Base-by-base conservation (phyloP, 495 filamentous ascomycete genomes). In the Penicillium longicatenatum region DNA sequence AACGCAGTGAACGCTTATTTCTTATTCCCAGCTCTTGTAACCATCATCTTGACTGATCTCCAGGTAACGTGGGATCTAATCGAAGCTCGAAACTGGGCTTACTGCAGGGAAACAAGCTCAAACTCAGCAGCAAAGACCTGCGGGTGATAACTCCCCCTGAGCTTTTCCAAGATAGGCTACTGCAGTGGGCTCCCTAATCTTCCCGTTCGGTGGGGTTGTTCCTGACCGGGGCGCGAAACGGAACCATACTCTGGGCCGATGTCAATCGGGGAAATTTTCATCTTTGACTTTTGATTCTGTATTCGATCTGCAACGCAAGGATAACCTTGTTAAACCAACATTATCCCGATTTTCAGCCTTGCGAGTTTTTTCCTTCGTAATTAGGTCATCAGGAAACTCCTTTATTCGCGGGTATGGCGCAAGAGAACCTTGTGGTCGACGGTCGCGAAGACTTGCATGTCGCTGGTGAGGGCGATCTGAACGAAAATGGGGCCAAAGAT, bases 401-500 rank as follows among this genome's bases (percentile, higher is more conserved):
- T 45, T 44, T 33, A 35, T 43, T 20, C 21, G 41, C 48, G 29
- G 42, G 39, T 31, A 66, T 66, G 64, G 60, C 31, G 45, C 50
- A 21, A 17, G 59, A 67, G 14, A 62, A 72, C 37, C 56, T 69
- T 37, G 48, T 65, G 21, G 53, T 60, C 41, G 37, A 39, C 37
- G 68, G 67, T 59, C 66, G 60, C 46, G 64, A 71, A 26, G 59
- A 71, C 31, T 54, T 64, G 24, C 26, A 62, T 22, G 35, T 56
- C 11, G 65, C 56, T 12, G 69, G 62, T 12, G 74, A 75, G 47
- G 65, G 60, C n/a, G 61, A 68, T 49, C 65, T 68, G 19, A 69
- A 54, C 44, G 57, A 71, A 12, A 59, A 57, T 3, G 68, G 72
- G 46, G 62, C 68, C 8, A 67, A 75, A 43, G 75, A 79, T 62